A percentile compares a stretch with the other conserved stretches of the same genome.
Conservation (phyloP, 345 rosid species). For the Aethionema arabicum region DNA sequence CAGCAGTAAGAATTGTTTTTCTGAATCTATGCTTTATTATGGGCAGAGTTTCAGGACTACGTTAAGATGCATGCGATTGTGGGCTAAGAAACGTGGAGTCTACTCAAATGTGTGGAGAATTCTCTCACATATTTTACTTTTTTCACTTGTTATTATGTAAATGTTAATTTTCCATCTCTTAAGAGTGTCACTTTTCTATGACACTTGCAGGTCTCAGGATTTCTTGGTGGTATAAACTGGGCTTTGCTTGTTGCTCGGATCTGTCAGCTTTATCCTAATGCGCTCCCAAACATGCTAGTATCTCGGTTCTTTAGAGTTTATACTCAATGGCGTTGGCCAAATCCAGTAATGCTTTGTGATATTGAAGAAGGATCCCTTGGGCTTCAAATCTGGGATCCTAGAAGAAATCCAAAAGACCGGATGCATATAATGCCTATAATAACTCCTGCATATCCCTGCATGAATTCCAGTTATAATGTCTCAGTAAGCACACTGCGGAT, state of each 20-base stretch:
- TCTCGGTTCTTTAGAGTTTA: constrained; percentile 94
- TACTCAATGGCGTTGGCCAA: constrained; percentile 98
- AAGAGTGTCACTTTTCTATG: not conserved
- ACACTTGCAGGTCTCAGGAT: constrained; percentile 76
- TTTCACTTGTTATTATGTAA: too few species aligned
- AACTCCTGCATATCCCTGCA: constrained; percentile 96
- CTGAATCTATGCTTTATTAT: constrained; percentile 29
- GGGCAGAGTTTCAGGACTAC: constrained; percentile 86
- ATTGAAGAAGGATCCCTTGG: constrained; percentile 90
- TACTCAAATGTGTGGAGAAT: constrained; percentile 77
- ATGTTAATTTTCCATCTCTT: too few species aligned
- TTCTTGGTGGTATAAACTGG: constrained; percentile 99
- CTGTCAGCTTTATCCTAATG: constrained; percentile 97
- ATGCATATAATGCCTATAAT: constrained; percentile 95
- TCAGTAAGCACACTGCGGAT: constrained; percentile 83
- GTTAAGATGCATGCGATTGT: constrained; percentile 87
- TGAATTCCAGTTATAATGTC: constrained; percentile 98
- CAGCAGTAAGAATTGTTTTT: constrained; percentile 1
- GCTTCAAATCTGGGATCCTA: constrained; percentile 95
- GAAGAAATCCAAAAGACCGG: constrained; percentile 80
- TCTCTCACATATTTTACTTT: too few species aligned
- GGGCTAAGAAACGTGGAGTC: constrained; percentile 98
- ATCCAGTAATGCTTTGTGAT: constrained; percentile 88
- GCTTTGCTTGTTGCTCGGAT: constrained; percentile 98
- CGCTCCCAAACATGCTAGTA: constrained; percentile 84